A percentile compares a stretch with the other conserved stretches of the same genome.
Evolutionary conservation across 495 filamentous ascomycete species (phyloP).

Genomic region (Daldinia decipiens): DNA sequence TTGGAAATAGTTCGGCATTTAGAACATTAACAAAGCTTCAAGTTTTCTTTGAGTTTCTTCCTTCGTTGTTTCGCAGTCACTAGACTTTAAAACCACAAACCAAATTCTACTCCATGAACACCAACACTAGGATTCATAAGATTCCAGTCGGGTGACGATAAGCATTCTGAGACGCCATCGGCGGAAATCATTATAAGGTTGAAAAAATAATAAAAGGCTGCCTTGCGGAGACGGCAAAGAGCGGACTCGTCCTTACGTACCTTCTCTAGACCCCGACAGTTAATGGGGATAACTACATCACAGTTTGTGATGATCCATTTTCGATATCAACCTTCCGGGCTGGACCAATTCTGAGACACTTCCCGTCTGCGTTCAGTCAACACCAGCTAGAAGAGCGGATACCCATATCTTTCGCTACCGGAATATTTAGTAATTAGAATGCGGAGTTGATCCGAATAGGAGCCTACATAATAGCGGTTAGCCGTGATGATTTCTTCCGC

Average conservation of each 20-base stretch:
- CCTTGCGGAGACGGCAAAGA: not conserved
- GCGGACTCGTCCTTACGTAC: not conserved
- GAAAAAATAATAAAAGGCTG: not conserved
- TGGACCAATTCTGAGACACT: not conserved
- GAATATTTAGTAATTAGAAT: not conserved
- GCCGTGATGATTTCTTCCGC: not conserved
- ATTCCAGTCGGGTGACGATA: not conserved
- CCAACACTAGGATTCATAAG: not conserved
- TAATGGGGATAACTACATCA: not conserved
- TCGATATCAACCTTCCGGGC: no score
- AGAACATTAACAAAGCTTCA: not conserved
- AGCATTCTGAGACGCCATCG: not conserved
- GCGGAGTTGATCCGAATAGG: not conserved
- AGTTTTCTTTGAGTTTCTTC: not conserved
- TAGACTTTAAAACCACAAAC: not conserved
- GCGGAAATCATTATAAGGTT: conserved; percentile 7
- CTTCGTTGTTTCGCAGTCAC: not conserved
- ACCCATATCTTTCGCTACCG: not conserved
- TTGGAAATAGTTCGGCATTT: conserved; percentile 22
- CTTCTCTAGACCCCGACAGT: not conserved
- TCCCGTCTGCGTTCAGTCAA: not conserved
- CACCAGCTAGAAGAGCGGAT: not conserved
- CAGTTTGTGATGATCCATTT: not conserved
- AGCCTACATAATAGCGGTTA: not conserved
- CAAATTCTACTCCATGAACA: not conserved